phyloP scores from a whole-genome alignment of 2,329 filamentous ascomycete genomes.

The Verticillium isaacii region DNA sequence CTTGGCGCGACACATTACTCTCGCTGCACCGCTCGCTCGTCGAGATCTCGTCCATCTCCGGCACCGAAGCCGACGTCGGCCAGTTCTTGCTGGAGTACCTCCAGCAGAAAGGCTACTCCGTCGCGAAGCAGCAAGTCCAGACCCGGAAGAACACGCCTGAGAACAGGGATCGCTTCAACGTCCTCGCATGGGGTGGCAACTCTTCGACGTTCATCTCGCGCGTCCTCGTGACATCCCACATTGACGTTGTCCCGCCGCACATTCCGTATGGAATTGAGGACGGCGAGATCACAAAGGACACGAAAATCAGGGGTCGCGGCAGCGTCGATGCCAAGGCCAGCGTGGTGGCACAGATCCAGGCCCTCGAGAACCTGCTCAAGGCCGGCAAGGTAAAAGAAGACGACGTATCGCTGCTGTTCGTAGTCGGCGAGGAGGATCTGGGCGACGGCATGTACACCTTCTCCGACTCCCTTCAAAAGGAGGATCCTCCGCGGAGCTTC shows the following conservation, averaged over 20 bases:
- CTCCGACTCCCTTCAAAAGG: constrained; percentile 27
- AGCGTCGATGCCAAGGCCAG: constrained; percentile 67
- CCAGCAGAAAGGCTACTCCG: constrained; percentile 36
- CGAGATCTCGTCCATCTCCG: constrained; percentile 66
- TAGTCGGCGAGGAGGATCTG: constrained; percentile 76
- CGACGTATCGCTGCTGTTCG: constrained; percentile 58
- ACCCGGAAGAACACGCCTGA: constrained; percentile 22
- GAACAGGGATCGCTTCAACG: constrained; percentile 57
- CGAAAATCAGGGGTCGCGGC: constrained; percentile 66
- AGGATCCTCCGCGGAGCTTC: constrained; percentile 32
- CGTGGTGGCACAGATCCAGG: constrained; percentile 70
- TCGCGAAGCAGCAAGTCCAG: constrained; percentile 36
- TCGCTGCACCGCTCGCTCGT: constrained; percentile 72
- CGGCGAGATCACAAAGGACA: constrained; percentile 35
- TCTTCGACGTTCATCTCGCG: constrained; percentile 44
- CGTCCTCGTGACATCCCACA: constrained; percentile 72
- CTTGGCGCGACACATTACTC: constrained; percentile 53
- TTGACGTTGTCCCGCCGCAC: constrained; percentile 72
- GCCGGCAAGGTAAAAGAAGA: constrained; percentile 32
- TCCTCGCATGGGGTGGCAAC: constrained; percentile 61
- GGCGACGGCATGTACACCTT: constrained; percentile 75
- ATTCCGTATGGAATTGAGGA: constrained; percentile 61
- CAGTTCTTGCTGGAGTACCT: constrained; percentile 66
- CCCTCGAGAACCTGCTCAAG: constrained; percentile 51
- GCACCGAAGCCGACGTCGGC: constrained; percentile 64